Evolutionary conservation across 2,329 filamentous ascomycete species (phyloP).

Genomic region (Pseudogymnoascus sp.): DNA sequence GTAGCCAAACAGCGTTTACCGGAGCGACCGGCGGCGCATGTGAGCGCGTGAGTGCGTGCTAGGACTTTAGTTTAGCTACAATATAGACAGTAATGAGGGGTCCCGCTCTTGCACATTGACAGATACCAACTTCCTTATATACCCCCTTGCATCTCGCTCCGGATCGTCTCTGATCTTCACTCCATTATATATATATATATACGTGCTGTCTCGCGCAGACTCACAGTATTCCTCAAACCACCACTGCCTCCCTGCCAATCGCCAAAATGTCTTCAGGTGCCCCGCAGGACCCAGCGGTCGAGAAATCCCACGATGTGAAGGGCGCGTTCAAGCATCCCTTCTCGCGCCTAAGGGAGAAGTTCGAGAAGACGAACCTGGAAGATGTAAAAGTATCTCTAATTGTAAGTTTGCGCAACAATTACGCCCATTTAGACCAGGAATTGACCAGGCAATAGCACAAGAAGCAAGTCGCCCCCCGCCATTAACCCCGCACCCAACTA

Average conservation of each 20-base stretch:
- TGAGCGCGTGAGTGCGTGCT: neutral
- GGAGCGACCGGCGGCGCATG: neutral
- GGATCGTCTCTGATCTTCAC: conserved; percentile 1
- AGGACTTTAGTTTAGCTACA: neutral
- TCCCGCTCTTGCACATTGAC: conserved; percentile 2
- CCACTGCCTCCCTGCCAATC: neutral
- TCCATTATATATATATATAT: neutral
- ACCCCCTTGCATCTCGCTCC: neutral
- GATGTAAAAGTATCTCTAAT: conserved; percentile 49
- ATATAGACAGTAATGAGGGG: neutral
- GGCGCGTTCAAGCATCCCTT: conserved; percentile 41
- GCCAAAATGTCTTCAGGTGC: conserved; percentile 1
- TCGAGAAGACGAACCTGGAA: conserved; percentile 45
- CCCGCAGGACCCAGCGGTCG: neutral
- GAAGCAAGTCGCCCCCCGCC: conserved; percentile 37
- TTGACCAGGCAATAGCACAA: conserved; percentile 34
- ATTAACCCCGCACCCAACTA: neutral
- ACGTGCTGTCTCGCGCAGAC: neutral
- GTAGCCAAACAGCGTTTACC: neutral
- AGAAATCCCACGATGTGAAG: conserved; percentile 25
- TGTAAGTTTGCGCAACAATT: neutral
- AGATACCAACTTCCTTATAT: neutral
- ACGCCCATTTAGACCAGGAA: neutral
- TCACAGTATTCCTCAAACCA: neutral
- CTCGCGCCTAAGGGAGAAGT: conserved; percentile 34